Conservation (phyloP, 2,329 filamentous ascomycete species). For the Fusarium poae region DNA sequence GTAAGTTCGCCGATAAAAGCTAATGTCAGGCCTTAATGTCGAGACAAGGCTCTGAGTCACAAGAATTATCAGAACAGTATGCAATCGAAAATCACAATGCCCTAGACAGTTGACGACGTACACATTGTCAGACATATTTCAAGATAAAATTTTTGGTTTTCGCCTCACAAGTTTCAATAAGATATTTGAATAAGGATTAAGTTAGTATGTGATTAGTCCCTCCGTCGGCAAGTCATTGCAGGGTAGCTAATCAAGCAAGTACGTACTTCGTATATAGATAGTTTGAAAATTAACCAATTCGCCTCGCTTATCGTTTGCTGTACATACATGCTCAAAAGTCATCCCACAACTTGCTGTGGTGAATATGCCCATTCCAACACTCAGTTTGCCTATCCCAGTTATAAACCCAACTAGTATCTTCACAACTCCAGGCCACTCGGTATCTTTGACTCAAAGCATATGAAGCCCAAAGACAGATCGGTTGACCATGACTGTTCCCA, state of each 20-base stretch:
- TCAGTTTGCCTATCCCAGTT: background rate
- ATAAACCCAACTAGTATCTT: background rate
- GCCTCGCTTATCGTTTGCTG: constrained; percentile 16
- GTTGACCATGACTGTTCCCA: background rate
- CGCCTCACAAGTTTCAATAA: background rate
- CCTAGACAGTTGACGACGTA: too few species aligned
- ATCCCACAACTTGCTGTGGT: background rate
- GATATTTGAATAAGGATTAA: background rate
- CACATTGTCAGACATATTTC: background rate
- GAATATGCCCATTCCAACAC: constrained; percentile 11
- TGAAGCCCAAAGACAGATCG: background rate
- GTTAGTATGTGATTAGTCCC: background rate
- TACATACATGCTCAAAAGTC: constrained; percentile 3
- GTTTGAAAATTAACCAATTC: constrained; percentile 18
- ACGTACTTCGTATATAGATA: background rate
- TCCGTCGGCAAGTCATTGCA: background rate
- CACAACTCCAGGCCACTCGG: constrained; percentile 5
- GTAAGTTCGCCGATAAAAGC: background rate
- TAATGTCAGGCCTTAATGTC: background rate
- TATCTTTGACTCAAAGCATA: constrained; percentile 16
- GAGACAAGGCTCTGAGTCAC: background rate
- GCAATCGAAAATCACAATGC: background rate
- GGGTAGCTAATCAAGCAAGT: background rate
- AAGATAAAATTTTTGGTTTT: background rate
- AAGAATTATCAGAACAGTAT: background rate